Percentiles rank a stretch among this genome's conserved stretches.
Conservation (phyloP, 2,329 filamentous ascomycete genomes). For the Gyromitra esculenta region DNA sequence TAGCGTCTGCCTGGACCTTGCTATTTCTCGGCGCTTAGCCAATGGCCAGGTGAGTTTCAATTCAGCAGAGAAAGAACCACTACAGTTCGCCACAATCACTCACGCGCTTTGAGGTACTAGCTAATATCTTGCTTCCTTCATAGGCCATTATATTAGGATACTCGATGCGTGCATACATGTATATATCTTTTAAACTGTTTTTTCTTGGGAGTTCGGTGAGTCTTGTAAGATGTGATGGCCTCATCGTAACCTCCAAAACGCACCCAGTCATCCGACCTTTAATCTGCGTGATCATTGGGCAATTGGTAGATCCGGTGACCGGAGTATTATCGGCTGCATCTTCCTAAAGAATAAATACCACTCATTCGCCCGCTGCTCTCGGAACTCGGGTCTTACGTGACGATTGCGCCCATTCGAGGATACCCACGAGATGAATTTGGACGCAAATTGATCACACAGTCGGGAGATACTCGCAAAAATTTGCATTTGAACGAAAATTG, state of each 20-base stretch:
- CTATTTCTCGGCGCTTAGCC: background rate
- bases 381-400: conserved; percentile 19
- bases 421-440: conserved; percentile 17
- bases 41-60: background rate
- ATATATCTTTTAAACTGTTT: background rate
- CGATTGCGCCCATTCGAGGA: conserved; percentile 4
- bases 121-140: background rate
- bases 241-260: conserved; percentile 10
- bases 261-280: conserved; percentile 39
- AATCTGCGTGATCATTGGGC: conserved; percentile 9
- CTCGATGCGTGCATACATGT: conserved; percentile 23
- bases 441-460: background rate
- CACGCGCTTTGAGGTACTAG: background rate
- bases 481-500: background rate
- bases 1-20: background rate
- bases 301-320: conserved; percentile 36
- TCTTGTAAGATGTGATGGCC: conserved; percentile 38
- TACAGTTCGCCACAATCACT: background rate
- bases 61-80: background rate
- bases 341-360: conserved; percentile 23
- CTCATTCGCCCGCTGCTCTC: conserved; percentile 12
- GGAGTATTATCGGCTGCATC: conserved; percentile 27
- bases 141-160: conserved; percentile 10
- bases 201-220: background rate
- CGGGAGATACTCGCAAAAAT: conserved; percentile 7